Conservation (phyloP, 768 basidiomycete species). For the Pisolithus marmoratus region DNA sequence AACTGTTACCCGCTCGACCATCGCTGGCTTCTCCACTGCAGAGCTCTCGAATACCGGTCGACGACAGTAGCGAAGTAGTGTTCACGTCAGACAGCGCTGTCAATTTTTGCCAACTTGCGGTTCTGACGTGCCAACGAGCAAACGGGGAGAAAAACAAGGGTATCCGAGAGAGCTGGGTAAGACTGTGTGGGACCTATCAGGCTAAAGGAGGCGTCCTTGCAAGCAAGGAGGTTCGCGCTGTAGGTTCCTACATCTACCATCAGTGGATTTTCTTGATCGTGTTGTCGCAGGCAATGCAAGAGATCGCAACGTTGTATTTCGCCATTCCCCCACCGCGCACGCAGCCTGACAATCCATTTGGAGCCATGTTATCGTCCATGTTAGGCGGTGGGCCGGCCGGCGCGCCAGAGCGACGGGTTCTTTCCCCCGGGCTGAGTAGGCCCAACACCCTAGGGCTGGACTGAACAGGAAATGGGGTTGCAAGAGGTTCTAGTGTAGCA, state of each 20-base stretch:
- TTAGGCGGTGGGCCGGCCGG: slow-evolving; percentile 63
- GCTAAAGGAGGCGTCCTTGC: slow-evolving; percentile 60
- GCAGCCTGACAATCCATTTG: slow-evolving; percentile 73
- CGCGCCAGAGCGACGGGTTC: slow-evolving; percentile 20
- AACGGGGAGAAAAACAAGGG: slow-evolving; percentile 74
- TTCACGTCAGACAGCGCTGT: slow-evolving; percentile 71
- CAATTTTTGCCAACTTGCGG: slow-evolving; percentile 88
- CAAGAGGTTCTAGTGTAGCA: too few species aligned
- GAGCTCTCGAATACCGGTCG: slow-evolving; percentile 40
- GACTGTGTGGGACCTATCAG: slow-evolving; percentile 80
- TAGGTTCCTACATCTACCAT: slow-evolving; percentile 28
- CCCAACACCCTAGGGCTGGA: slow-evolving; percentile 25
- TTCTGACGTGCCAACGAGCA: slow-evolving; percentile 82
- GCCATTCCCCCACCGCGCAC: slow-evolving; percentile 74
- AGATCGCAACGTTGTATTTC: slow-evolving; percentile 76
- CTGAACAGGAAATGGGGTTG: slow-evolving; percentile 1
- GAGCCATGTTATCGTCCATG: slow-evolving; percentile 83
- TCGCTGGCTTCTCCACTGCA: slow-evolving; percentile 36
- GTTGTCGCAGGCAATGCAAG: slow-evolving; percentile 50
- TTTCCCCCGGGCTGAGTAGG: slow-evolving; percentile 21
- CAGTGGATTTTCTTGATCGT: background rate
- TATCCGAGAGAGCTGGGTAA: slow-evolving; percentile 78
- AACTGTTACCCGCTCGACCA: slow-evolving; percentile 46
- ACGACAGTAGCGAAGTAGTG: slow-evolving; percentile 52
- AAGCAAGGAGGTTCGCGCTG: slow-evolving; percentile 57